Conservation (phyloP, 768 basidiomycete species). For the Kwoniella pini region DNA sequence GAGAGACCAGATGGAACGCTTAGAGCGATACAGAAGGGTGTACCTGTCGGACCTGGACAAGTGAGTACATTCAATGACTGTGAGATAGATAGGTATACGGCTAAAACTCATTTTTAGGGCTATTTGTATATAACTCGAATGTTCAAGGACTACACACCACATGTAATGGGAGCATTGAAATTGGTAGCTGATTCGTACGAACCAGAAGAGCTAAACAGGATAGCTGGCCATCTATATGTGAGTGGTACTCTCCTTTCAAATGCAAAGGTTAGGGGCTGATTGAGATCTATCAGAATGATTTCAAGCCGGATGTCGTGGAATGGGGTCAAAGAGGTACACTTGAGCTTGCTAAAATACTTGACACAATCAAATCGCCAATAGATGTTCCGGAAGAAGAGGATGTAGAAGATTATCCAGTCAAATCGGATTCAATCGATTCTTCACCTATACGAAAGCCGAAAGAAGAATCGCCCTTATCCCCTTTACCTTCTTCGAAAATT, state of each 20-base stretch:
- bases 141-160: slow-evolving; percentile 75
- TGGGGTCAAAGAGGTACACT: slow-evolving; percentile 86
- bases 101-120: slow-evolving; percentile 57
- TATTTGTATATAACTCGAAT: slow-evolving; percentile 80
- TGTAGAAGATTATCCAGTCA: slow-evolving; percentile 4
- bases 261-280: neutral
- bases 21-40: slow-evolving; percentile 75
- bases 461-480: slow-evolving; percentile 5
- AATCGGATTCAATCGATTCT: neutral
- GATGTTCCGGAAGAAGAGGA: neutral
- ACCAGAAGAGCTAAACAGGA: slow-evolving; percentile 55
- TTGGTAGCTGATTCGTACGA: slow-evolving; percentile 55
- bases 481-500: neutral
- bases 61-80: slow-evolving; percentile 26
- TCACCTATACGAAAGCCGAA: slow-evolving; percentile 1
- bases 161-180: slow-evolving; percentile 65
- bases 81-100: no score
- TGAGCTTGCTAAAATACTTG: slow-evolving; percentile 68
- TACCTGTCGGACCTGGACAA: slow-evolving; percentile 67
- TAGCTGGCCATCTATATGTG: slow-evolving; percentile 76
- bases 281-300: slow-evolving; percentile 59
- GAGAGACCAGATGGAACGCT: slow-evolving; percentile 70
- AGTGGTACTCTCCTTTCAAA: slow-evolving; percentile 11
- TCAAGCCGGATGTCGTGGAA: slow-evolving; percentile 74
- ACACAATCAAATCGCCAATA: slow-evolving; percentile 43